Conservation (phyloP, 768 basidiomycete species). For the Boletus fagicola region DNA sequence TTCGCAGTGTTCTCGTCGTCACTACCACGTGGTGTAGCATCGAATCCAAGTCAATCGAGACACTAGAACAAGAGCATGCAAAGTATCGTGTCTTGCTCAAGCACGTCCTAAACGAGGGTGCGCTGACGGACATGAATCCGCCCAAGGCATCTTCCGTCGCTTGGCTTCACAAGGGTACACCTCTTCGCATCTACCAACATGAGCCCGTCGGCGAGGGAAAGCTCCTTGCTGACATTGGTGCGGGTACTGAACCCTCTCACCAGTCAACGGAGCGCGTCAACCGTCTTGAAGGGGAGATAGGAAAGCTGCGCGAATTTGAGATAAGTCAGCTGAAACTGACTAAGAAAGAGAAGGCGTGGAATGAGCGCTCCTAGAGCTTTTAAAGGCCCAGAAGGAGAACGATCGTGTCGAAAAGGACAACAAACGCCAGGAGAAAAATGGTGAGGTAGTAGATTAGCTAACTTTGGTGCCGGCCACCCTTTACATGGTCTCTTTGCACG, state of each 20-base stretch:
- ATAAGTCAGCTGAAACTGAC: neutral
- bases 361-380: neutral
- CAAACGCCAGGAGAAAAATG: neutral
- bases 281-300: neutral
- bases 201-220: neutral
- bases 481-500: neutral
- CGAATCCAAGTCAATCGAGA: neutral
- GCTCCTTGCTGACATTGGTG: neutral
- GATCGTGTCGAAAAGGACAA: neutral
- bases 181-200: neutral
- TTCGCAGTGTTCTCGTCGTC: neutral
- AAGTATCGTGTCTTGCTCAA: neutral
- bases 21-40: neutral
- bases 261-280: neutral
- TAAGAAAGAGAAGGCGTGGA: neutral
- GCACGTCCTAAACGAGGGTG: neutral
- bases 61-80: neutral
- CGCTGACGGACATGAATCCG: neutral
- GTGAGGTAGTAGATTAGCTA: neutral
- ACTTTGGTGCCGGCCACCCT: neutral
- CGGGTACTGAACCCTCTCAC: neutral
- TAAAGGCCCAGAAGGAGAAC: neutral
- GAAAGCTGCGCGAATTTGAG: neutral
- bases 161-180: neutral
- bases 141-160: neutral